Evolutionary conservation across 345 rosid genomes (phyloP).

Genomic region (Acer negundo): DNA sequence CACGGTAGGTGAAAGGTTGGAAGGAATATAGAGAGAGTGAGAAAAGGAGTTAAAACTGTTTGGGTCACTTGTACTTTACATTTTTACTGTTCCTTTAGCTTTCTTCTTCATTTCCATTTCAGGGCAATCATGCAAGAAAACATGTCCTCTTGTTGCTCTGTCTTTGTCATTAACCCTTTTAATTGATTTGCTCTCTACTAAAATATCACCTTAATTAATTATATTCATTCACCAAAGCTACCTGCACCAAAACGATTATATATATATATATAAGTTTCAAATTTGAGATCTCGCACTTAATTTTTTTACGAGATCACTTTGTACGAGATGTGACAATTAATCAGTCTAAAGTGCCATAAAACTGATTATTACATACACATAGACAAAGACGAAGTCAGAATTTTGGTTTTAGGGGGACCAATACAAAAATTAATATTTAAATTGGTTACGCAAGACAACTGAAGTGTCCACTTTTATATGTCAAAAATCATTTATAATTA

Average conservation of each 20-base stretch:
- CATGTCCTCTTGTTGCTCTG: background rate
- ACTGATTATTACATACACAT: too few species aligned
- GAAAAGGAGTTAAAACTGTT: background rate
- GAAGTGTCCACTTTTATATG: too few species aligned
- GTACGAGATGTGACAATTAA: too few species aligned
- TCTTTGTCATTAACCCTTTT: background rate
- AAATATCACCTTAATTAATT: background rate
- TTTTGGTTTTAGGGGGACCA: too few species aligned
- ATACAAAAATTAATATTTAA: too few species aligned
- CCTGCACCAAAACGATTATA: background rate
- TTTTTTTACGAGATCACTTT: too few species aligned
- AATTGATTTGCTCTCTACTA: background rate
- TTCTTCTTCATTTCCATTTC: background rate
- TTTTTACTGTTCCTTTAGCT: background rate
- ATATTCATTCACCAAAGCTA: background rate
- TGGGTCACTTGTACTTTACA: slow-evolving; percentile 1
- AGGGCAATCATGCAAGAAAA: slow-evolving; percentile 11
- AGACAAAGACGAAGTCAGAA: too few species aligned
- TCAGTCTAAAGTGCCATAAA: too few species aligned
- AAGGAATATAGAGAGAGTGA: slow-evolving; percentile 23
- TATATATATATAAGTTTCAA: too few species aligned
- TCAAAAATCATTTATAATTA: too few species aligned
- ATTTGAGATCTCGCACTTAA: too few species aligned
- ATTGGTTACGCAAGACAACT: too few species aligned
- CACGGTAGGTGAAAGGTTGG: slow-evolving; percentile 24